Evolutionary conservation across 306 rosid genomes (phyloP).

Genomic region (Prunus dulcis): DNA sequence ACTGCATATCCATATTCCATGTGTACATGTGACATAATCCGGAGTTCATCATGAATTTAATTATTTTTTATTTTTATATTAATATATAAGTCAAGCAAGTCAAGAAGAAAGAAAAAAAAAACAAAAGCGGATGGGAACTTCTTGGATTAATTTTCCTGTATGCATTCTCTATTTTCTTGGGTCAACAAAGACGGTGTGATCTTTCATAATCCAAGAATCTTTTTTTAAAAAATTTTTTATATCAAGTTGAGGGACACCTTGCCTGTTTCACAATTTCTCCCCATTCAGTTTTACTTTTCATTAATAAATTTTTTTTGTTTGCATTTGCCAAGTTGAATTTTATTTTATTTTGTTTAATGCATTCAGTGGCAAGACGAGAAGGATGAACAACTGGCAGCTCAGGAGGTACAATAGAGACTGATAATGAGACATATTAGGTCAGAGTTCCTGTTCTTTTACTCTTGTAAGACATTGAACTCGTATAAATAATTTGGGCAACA

Average conservation of each 20-base stretch:
- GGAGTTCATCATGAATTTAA: neutral
- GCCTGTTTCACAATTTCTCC: neutral
- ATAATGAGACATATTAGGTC: neutral
- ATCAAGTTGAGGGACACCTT: neutral
- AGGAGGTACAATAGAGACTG: too few species aligned
- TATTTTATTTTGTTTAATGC: neutral
- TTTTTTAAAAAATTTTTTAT: neutral
- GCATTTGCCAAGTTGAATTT: neutral
- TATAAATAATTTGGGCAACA: neutral
- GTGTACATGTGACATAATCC: neutral
- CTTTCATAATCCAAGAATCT: neutral
- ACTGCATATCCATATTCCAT: neutral
- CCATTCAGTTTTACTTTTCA: neutral
- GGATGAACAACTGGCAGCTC: neutral
- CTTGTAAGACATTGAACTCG: neutral
- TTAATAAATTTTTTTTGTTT: neutral
- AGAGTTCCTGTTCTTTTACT: neutral
- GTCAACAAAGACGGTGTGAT: constrained; percentile 42
- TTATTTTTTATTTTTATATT: neutral
- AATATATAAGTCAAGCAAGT: neutral
- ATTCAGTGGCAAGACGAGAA: neutral
- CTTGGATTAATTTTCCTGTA: neutral
- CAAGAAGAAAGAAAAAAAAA: neutral
- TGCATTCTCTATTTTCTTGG: constrained; percentile 8
- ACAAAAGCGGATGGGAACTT: neutral